Evolutionary conservation across 441 rosid genomes (phyloP).

Genomic region (Flueggea neowawraea): DNA sequence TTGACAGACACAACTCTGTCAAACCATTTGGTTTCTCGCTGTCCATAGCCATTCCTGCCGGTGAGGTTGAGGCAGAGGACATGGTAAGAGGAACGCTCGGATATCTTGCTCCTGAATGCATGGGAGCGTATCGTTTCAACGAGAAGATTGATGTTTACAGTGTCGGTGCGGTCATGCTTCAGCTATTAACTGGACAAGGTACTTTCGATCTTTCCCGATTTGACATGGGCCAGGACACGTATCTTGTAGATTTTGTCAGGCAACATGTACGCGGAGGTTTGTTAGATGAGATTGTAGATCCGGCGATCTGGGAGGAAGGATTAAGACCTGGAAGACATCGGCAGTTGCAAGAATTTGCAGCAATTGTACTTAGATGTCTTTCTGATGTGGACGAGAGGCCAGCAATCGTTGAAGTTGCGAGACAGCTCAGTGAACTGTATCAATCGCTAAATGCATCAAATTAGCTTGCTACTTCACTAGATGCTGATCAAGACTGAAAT

Average conservation of each 20-base stretch:
- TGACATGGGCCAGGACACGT: no score
- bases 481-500: no score
- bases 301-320: conserved; percentile 1
- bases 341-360: background rate
- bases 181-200: conserved; percentile 27
- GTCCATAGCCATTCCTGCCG: no score
- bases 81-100: conserved; percentile 17
- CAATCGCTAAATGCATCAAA: no score
- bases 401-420: conserved; percentile 11
- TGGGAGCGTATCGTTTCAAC: conserved; percentile 9
- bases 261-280: background rate
- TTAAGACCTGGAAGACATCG: background rate
- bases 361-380: conserved; percentile 1
- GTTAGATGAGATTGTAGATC: conserved; percentile 6
- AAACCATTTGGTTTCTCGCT: no score
- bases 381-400: conserved; percentile 7
- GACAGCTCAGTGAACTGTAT: conserved; percentile 3
- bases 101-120: conserved; percentile 25
- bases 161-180: no score
- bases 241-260: background rate
- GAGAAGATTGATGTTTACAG: conserved; percentile 42
- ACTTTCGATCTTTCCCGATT: no score
- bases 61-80: no score
- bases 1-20: no score
- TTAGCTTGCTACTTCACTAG: no score